A percentile compares a stretch with the other conserved stretches of the same genome.
Evolutionary conservation across 2,329 filamentous ascomycete genomes (phyloP).

Genomic region (Ilyonectria destructans): DNA sequence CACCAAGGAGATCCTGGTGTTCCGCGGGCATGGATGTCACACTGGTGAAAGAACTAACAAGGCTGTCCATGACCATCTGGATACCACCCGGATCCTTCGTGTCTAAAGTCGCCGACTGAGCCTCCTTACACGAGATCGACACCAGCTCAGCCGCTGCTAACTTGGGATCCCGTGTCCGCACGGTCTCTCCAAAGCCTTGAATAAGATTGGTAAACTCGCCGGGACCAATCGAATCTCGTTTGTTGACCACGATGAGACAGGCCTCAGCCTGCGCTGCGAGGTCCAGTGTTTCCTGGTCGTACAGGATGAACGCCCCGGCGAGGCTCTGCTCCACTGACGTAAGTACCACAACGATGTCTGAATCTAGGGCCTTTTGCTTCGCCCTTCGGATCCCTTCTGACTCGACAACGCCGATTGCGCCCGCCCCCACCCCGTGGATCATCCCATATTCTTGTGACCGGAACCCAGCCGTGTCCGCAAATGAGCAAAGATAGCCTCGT

Average conservation of each 20-base stretch:
- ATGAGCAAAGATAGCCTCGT: constrained; percentile 90
- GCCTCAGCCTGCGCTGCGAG: constrained; percentile 67
- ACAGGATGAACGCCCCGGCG: constrained; percentile 62
- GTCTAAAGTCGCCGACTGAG: constrained; percentile 52
- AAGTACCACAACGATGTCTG: constrained; percentile 88
- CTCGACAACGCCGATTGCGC: constrained; percentile 81
- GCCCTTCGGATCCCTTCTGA: constrained; percentile 92
- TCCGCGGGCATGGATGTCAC: constrained; percentile 82
- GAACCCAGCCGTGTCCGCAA: constrained; percentile 95
- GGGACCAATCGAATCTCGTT: constrained; percentile 67
- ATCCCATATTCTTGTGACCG: constrained; percentile 62
- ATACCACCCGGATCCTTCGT: constrained; percentile 75
- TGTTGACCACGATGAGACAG: constrained; percentile 74
- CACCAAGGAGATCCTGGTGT: constrained; percentile 88
- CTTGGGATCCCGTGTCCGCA: constrained; percentile 41
- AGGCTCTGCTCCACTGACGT: constrained; percentile 77
- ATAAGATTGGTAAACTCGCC: constrained; percentile 58
- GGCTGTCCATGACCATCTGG: constrained; percentile 75
- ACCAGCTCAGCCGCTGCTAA: constrained; percentile 55
- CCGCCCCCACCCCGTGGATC: constrained; percentile 31
- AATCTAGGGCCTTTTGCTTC: constrained; percentile 83
- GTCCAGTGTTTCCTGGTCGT: constrained; percentile 70
- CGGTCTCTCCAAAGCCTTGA: constrained; percentile 54
- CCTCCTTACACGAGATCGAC: constrained; percentile 82
- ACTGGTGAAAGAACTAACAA: constrained; percentile 78